phyloP scores from a whole-genome alignment of 306 rosid genomes.

The Sesbania bispinosa region DNA sequence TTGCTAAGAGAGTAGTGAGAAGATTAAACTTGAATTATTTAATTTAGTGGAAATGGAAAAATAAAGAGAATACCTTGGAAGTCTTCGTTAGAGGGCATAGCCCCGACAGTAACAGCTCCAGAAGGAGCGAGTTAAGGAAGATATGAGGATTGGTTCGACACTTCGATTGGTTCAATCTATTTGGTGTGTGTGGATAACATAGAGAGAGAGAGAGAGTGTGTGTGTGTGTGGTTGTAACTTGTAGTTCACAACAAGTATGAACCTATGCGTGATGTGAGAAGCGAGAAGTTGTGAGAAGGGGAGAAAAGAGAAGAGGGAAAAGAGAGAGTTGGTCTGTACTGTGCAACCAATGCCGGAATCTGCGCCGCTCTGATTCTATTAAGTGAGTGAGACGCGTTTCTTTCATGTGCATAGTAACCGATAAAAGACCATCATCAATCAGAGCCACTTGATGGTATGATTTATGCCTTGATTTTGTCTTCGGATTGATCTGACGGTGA shows the following conservation, averaged over 20 bases:
- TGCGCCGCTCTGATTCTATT: conserved; percentile 19
- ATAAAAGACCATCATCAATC: no score
- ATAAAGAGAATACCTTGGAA: conserved; percentile 39
- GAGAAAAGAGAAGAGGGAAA: not conserved
- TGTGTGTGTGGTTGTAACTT: no score
- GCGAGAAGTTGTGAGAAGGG: not conserved
- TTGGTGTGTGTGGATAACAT: no score
- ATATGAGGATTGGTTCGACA: not conserved
- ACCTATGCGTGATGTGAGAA: not conserved
- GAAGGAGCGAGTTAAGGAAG: not conserved
- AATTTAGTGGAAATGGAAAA: not conserved
- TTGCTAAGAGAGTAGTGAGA: not conserved
- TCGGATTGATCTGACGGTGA: no score
- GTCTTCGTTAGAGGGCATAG: conserved; percentile 52
- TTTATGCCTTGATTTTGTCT: no score
- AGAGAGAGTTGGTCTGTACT: not conserved
- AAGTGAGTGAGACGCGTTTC: conserved; percentile 23
- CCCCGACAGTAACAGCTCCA: not conserved
- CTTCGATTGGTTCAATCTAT: not conserved
- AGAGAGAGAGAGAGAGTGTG: not conserved
- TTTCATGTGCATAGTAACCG: not conserved
- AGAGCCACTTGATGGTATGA: no score
- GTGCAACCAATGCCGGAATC: conserved; percentile 7
- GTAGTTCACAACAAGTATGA: not conserved
- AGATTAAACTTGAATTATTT: not conserved